Evolutionary conservation across 345 rosid genomes (phyloP), one percentile per base, ranked within the genome.

Genomic region (Barbarea vulgaris): DNA sequence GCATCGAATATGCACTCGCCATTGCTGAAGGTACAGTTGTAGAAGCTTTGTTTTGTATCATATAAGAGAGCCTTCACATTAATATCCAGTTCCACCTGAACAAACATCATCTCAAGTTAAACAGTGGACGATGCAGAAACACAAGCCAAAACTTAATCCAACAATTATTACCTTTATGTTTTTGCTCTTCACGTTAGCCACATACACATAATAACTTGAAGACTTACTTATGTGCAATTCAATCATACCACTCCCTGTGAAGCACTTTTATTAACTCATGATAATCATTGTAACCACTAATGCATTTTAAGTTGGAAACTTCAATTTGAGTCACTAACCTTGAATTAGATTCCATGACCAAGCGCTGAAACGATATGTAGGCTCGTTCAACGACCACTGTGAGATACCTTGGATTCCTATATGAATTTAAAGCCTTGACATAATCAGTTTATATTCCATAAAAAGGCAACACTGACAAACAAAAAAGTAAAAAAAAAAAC

Each of bases 1-100:
- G 85, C 68, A 68, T 67, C 59, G 63, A 81, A 66, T 66, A 79
- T 70, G 64, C 97, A 91, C 22, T 52, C 17, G 7, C 96, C 83
- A 9, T 75, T 61, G 52, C 67, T n/a, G 63, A 94, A 90, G 64
- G 82, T 78, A 83, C 97, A 94, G 75, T 78, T 86, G 87, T 83
- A 88, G 81, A 86, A 88, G 59, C 95, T 85, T 36, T 83, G 67
- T 9, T 74, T 81, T 47, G 98, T 90, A 74, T 91, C 89, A 44
- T 91, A 94, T 41, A 86, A 75, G 42, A 82, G 21, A 77, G 88
- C 84, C 62, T 41, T 84, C 75, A 88, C 59, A 56, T 73, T 76
- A 70, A 91, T 44, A 69, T 83, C 76, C 73, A 94, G 66, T 14
- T 85, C 75, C 77, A 90, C 89, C 98, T 91, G 87, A 79, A 64